These are phyloP conservation scores for Calonectria hawksworthii DNA, from an alignment of 2,329 filamentous ascomycete species.

Conservation along the genomic window DNA sequence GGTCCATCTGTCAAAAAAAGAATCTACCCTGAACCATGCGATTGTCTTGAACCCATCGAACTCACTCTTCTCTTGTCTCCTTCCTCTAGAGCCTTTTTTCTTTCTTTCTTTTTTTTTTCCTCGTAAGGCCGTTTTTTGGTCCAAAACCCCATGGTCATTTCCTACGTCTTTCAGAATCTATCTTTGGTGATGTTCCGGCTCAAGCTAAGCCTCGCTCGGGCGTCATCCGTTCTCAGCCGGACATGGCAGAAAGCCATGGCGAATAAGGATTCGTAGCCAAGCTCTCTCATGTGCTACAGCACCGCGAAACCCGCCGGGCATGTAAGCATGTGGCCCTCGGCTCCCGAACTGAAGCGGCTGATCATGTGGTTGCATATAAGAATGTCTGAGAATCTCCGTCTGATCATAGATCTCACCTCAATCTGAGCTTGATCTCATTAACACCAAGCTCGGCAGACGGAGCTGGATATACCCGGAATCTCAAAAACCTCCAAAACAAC, in stretches of 20 bases:
- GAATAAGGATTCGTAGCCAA: background rate
- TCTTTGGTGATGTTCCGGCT: background rate
- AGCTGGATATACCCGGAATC: background rate
- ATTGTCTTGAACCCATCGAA: background rate
- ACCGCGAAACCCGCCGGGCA: background rate
- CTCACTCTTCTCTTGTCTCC: background rate
- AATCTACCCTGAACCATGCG: background rate
- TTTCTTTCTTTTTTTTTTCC: too few relatives aligned
- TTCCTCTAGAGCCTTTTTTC: background rate
- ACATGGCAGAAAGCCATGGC: background rate
- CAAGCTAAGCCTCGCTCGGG: background rate
- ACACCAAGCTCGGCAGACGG: background rate
- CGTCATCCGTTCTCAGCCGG: conserved; percentile 9
- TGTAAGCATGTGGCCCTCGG: conserved; percentile 16
- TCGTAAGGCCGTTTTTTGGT: too few relatives aligned
- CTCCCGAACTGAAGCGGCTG: conserved; percentile 9
- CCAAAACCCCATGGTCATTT: background rate
- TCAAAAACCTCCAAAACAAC: background rate
- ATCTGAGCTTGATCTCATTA: background rate
- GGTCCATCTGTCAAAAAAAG: background rate
- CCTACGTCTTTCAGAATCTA: too few relatives aligned
- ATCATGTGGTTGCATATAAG: conserved; percentile 12
- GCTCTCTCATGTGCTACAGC: background rate
- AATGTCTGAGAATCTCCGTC: background rate
- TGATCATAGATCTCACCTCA: background rate